Evolutionary conservation across 305 asterid species (phyloP).

Genomic region (Salvia sclarea): DNA sequence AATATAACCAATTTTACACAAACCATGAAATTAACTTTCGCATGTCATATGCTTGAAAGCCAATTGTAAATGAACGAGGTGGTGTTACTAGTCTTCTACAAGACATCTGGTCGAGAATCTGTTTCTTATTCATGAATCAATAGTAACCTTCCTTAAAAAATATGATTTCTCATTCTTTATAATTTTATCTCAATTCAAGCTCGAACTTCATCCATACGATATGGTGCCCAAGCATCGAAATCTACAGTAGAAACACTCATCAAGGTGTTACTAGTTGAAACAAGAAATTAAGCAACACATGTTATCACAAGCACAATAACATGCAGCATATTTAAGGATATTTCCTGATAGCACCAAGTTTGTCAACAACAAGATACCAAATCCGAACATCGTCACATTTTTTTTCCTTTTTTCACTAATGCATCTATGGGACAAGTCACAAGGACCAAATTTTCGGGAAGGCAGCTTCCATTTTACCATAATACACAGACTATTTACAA

Average conservation of each 20-base stretch:
- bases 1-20: too few relatives aligned
- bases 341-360: conserved; percentile 18
- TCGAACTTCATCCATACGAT: too few relatives aligned
- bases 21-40: too few relatives aligned
- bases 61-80: too few relatives aligned
- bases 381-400: neutral
- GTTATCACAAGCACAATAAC: conserved; percentile 4
- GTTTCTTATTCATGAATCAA: too few relatives aligned
- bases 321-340: conserved; percentile 4
- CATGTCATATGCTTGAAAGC: too few relatives aligned
- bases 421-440: conserved; percentile 25
- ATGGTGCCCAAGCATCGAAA: neutral
- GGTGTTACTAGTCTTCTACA: too few relatives aligned
- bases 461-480: neutral
- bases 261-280: neutral
- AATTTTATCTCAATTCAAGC: too few relatives aligned
- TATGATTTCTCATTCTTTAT: too few relatives aligned
- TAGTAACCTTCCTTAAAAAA: too few relatives aligned
- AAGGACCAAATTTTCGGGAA: conserved; percentile 1
- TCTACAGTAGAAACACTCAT: neutral
- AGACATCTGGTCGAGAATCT: too few relatives aligned
- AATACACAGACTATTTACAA: conserved; percentile 37
- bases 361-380: conserved; percentile 21
- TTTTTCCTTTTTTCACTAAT: neutral
- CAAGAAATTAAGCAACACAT: neutral